These are phyloP conservation scores for Oryza australiensis DNA, from an alignment of 176 grass and related monocot genomes.

Conservation along the genomic window DNA sequence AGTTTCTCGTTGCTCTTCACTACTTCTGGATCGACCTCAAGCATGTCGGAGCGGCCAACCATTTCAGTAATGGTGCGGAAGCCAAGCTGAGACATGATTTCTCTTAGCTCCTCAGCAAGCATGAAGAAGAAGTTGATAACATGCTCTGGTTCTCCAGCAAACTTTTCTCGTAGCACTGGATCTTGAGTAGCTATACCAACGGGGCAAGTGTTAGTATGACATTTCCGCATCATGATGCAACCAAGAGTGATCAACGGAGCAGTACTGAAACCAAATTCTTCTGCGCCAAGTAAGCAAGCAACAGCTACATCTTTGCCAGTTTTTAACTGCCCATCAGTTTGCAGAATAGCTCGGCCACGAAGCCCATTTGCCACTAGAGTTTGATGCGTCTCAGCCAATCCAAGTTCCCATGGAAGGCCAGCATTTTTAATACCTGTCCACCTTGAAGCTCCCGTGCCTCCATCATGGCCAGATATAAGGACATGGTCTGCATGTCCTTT, in stretches of 20 bases:
- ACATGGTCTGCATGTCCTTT: conserved; percentile 97
- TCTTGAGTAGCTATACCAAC: conserved; percentile 99
- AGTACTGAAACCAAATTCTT: conserved; percentile 99
- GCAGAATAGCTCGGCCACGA: conserved; percentile 86
- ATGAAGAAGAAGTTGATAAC: conserved; percentile 99
- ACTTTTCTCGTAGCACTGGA: conserved; percentile 91
- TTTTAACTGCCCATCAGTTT: conserved; percentile 98
- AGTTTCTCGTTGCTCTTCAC: conserved; percentile 89
- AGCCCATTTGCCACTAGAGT: conserved; percentile 93
- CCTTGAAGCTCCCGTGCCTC: conserved; percentile 93
- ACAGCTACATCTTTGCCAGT: conserved; percentile 98
- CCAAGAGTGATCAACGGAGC: conserved; percentile 97
- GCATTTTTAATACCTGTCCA: conserved; percentile 99
- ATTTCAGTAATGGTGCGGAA: conserved; percentile 79
- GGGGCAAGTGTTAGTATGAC: conserved; percentile 92
- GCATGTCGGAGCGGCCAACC: conserved; percentile 97
- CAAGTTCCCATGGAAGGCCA: conserved; percentile 99
- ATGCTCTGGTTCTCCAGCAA: conserved; percentile 97
- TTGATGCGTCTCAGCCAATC: conserved; percentile 96
- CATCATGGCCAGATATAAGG: conserved; percentile 97
- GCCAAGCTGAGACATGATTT: conserved; percentile 91
- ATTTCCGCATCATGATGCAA: conserved; percentile 99
- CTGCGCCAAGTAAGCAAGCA: conserved; percentile 91
- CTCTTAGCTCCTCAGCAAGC: conserved; percentile 97
- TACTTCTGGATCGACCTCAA: conserved; percentile 87